Conservation (phyloP, 768 basidiomycete species). For the Collybia mongolica region DNA sequence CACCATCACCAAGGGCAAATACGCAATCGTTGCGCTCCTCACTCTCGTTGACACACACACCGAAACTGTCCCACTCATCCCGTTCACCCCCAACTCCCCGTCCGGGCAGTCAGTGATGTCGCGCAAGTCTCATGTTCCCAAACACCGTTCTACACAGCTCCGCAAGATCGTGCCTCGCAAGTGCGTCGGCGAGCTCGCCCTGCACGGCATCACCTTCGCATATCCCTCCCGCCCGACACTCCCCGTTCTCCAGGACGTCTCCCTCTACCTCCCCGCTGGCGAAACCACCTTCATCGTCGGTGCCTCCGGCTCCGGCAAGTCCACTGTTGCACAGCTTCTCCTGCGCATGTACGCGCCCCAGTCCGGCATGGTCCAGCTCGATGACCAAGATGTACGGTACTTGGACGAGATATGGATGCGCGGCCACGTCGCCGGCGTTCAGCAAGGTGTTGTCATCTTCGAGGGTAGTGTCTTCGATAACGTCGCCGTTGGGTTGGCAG, state of each 20-base stretch:
- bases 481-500: slow-evolving; percentile 62
- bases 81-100: slow-evolving; percentile 2
- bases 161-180: slow-evolving; percentile 63
- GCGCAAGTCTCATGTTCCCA: slow-evolving; percentile 32
- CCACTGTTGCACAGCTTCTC: slow-evolving; percentile 81
- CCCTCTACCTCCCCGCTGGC: slow-evolving; percentile 66
- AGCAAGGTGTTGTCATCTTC: slow-evolving; percentile 74
- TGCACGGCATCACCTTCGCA: slow-evolving; percentile 73
- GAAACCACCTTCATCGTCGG: slow-evolving; percentile 93
- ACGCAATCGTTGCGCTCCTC: slow-evolving; percentile 69
- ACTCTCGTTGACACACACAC: slow-evolving; percentile 53
- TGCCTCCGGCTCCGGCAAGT: slow-evolving; percentile 89
- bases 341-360: slow-evolving; percentile 74
- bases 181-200: slow-evolving; percentile 74
- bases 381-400: slow-evolving; percentile 77
- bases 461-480: slow-evolving; percentile 87
- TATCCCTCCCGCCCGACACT: slow-evolving; percentile 70
- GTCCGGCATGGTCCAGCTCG: slow-evolving; percentile 68
- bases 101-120: slow-evolving; percentile 7
- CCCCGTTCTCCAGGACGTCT: slow-evolving; percentile 63
- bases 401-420: slow-evolving; percentile 73
- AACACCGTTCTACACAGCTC: slow-evolving; percentile 34
- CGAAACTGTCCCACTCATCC: slow-evolving; percentile 5
- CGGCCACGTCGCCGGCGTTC: slow-evolving; percentile 70
- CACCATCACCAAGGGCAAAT: slow-evolving; percentile 78